These are phyloP conservation scores for Maudiozyma pseudohumilis DNA, from an alignment of 805 yeast species.

Conservation along the genomic window DNA sequence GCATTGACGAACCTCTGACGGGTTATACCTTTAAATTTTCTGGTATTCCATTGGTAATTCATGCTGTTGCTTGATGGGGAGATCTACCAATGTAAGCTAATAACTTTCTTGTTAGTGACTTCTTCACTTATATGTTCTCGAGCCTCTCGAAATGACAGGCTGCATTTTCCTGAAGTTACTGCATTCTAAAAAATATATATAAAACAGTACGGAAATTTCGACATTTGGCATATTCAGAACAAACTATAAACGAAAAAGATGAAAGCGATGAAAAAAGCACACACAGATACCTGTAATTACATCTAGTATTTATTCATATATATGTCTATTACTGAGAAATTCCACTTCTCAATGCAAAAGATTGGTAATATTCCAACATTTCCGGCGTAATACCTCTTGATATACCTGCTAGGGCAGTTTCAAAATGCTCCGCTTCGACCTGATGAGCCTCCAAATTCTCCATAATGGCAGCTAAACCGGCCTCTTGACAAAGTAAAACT, in stretches of 20 bases:
- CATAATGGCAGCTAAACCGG: slow-evolving; percentile 90
- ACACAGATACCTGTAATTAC: no score
- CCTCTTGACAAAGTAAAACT: slow-evolving; percentile 84
- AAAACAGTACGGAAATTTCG: no score
- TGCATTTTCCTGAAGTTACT: no score
- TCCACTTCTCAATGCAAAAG: slow-evolving; percentile 36
- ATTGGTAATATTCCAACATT: slow-evolving; percentile 67
- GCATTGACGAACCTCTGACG: slow-evolving; percentile 11
- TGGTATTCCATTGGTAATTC: slow-evolving; percentile 21
- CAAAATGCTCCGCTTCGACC: slow-evolving; percentile 62
- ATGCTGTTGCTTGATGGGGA: no score
- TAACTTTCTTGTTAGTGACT: no score
- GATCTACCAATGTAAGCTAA: no score
- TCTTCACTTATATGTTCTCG: no score
- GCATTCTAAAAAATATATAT: no score
- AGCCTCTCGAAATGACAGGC: no score
- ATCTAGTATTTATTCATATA: background rate
- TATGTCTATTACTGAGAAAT: slow-evolving; percentile 6
- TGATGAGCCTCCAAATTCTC: slow-evolving; percentile 46
- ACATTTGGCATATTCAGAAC: no score
- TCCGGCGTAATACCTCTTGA: slow-evolving; percentile 76
- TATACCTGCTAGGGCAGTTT: slow-evolving; percentile 55
- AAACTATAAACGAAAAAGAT: no score
- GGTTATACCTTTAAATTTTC: slow-evolving; percentile 14
- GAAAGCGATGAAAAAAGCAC: no score